phyloP scores from a whole-genome alignment of 2,329 filamentous ascomycete species.

The Escovopsis sp. region DNA sequence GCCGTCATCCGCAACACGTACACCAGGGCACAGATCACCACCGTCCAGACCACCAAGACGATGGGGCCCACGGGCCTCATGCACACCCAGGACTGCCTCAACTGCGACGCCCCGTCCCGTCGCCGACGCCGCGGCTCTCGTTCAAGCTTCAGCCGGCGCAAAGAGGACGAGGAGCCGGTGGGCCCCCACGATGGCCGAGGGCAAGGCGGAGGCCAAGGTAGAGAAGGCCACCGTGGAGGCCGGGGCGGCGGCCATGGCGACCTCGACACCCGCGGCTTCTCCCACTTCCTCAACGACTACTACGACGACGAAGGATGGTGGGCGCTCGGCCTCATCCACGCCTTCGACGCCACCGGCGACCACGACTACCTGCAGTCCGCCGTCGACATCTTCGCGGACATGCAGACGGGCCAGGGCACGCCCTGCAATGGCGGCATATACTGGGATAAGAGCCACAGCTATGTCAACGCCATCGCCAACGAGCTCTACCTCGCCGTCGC shows the following conservation, averaged over 20 bases:
- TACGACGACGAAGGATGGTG: conserved; percentile 52
- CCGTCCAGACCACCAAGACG: conserved; percentile 22
- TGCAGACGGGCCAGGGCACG: conserved; percentile 30
- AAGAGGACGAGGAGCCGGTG: no score
- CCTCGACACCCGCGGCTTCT: conserved; percentile 16
- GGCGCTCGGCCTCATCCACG: conserved; percentile 41
- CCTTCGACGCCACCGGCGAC: conserved; percentile 38
- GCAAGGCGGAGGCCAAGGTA: no score
- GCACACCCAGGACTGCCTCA: conserved; percentile 13
- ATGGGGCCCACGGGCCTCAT: conserved; percentile 21
- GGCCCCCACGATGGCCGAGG: no score
- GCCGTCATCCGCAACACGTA: conserved; percentile 30
- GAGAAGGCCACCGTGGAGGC: no score
- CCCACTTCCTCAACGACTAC: conserved; percentile 33
- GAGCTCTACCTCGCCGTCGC: conserved; percentile 40
- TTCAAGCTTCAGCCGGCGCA: no score
- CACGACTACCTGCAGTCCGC: conserved; percentile 37
- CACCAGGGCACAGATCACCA: conserved; percentile 25
- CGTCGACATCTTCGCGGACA: conserved; percentile 38
- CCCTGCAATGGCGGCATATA: conserved; percentile 39
- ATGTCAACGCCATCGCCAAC: conserved; percentile 41
- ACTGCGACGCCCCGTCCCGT: conserved; percentile 8
- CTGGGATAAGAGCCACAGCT: conserved; percentile 36
- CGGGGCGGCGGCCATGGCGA: no score
- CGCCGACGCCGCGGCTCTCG: no score